Percentiles rank a stretch among this genome's conserved stretches.
Evolutionary conservation across 2,329 filamentous ascomycete species (phyloP).

Genomic region (Colletotrichum sp.): DNA sequence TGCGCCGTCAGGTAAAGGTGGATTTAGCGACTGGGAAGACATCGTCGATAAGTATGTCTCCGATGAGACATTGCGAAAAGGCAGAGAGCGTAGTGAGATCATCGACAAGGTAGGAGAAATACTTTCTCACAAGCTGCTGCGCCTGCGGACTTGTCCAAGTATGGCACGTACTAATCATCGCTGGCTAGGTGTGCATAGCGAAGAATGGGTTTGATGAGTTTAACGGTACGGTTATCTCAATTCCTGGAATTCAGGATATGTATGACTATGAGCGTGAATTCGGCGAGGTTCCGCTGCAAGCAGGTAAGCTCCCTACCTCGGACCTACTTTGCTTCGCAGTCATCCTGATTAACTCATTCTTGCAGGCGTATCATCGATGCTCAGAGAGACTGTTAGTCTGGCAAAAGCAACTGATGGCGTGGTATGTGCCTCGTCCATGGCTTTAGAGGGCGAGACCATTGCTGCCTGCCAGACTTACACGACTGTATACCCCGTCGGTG

Average conservation of each 20-base stretch:
- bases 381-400: neutral
- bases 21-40: neutral
- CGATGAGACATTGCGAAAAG: neutral
- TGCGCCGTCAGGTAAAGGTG: neutral
- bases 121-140: neutral
- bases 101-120: neutral
- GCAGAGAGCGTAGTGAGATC: neutral
- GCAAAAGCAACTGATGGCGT: neutral
- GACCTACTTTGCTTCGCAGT: too few relatives aligned
- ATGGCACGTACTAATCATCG: neutral
- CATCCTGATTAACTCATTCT: neutral
- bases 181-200: neutral
- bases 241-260: neutral
- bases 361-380: neutral
- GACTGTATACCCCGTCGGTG: neutral
- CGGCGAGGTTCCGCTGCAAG: neutral
- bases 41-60: neutral
- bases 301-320: neutral
- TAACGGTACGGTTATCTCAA: neutral
- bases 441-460: neutral
- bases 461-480: neutral
- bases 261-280: neutral
- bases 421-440: neutral
- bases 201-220: neutral
- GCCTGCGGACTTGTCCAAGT: neutral